Evolutionary conservation across 2,329 filamentous ascomycete species (phyloP).

Genomic region (Stachybotrys echinatus): DNA sequence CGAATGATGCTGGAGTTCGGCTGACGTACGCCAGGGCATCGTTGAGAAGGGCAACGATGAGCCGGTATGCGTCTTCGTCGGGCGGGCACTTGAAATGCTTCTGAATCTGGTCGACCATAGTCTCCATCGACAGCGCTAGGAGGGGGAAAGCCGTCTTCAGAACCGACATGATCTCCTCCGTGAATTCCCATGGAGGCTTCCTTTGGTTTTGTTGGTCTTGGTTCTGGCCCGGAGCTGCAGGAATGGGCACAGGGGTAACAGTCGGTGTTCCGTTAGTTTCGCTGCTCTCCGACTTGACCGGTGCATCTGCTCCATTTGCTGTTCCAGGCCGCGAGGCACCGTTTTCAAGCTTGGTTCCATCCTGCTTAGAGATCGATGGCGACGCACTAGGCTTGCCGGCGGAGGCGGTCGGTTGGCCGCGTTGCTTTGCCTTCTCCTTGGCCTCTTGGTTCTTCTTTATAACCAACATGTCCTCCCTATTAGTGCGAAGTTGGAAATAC

Average conservation of each 20-base stretch:
- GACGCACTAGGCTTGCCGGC: slow-evolving; percentile 40
- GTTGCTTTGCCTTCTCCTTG: slow-evolving; percentile 58
- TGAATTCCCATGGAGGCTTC: slow-evolving; percentile 93
- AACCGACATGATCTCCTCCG: slow-evolving; percentile 90
- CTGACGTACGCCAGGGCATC: slow-evolving; percentile 92
- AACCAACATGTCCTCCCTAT: slow-evolving; percentile 84
- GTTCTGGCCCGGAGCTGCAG: slow-evolving; percentile 9
- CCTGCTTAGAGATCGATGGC: slow-evolving; percentile 48
- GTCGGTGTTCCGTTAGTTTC: slow-evolving; percentile 24
- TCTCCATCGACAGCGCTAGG: slow-evolving; percentile 95
- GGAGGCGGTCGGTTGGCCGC: slow-evolving; percentile 38
- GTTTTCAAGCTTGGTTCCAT: slow-evolving; percentile 33
- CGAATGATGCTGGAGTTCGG: slow-evolving; percentile 79
- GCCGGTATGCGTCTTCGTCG: slow-evolving; percentile 93
- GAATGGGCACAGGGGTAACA: slow-evolving; percentile 13
- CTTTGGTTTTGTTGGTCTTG: slow-evolving; percentile 37
- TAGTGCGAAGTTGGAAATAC: slow-evolving; percentile 93
- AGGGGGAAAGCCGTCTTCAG: slow-evolving; percentile 97
- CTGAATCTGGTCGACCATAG: slow-evolving; percentile 97
- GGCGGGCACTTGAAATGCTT: slow-evolving; percentile 99
- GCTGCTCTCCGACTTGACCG: slow-evolving; percentile 39
- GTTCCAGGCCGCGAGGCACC: slow-evolving; percentile 43
- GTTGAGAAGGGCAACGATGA: slow-evolving; percentile 96
- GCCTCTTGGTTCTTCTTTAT: slow-evolving; percentile 86
- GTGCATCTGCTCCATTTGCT: slow-evolving; percentile 39